Evolutionary conservation across 2,329 filamentous ascomycete species (phyloP).

Genomic region (Ophiocordyceps camponoti-saundersi): DNA sequence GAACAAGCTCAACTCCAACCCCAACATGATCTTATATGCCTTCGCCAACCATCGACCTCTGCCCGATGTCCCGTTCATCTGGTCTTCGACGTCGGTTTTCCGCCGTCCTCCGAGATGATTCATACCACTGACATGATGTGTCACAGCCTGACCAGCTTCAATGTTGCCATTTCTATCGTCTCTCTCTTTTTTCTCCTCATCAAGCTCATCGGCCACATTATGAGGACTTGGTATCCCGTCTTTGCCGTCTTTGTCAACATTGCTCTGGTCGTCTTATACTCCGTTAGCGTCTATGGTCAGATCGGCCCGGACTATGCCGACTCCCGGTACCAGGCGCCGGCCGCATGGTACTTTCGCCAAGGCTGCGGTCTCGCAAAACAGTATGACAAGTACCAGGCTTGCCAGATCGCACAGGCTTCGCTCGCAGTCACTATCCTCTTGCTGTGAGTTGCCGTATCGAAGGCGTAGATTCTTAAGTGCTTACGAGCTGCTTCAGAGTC

Average conservation of each 20-base stretch:
- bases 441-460: conserved; percentile 36
- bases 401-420: conserved; percentile 48
- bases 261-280: conserved; percentile 43
- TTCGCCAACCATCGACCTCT: conserved; percentile 53
- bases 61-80: conserved; percentile 49
- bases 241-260: conserved; percentile 41
- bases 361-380: conserved; percentile 45
- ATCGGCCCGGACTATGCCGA: conserved; percentile 59
- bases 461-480: background rate
- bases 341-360: conserved; percentile 61
- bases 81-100: conserved; percentile 52
- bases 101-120: background rate
- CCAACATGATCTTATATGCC: conserved; percentile 51
- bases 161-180: conserved; percentile 59
- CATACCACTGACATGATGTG: background rate
- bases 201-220: conserved; percentile 52
- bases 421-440: conserved; percentile 50
- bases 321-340: conserved; percentile 37
- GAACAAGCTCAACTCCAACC: conserved; percentile 59
- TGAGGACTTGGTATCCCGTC: conserved; percentile 54
- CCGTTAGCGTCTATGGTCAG: conserved; percentile 51
- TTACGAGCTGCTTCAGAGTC: conserved; percentile 19
- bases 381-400: conserved; percentile 37
- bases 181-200: conserved; percentile 59
- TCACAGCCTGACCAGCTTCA: conserved; percentile 53